Percentiles rank a stretch among this genome's conserved stretches.
phyloP scores from a whole-genome alignment of 176 grass and related monocot species.

The Thalia dealbata region DNA sequence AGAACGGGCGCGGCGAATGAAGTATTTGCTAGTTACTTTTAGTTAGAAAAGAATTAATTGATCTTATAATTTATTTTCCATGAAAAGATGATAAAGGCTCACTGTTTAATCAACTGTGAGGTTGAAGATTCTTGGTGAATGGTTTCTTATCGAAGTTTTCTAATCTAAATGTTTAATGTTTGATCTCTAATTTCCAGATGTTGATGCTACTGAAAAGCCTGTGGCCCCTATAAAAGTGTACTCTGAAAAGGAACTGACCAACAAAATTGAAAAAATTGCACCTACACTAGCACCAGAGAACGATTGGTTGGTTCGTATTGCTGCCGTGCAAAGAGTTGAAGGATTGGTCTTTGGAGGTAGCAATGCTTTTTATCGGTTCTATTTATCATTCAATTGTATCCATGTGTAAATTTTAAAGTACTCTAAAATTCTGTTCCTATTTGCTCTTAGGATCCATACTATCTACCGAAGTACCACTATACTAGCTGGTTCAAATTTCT shows the following conservation, averaged over 20 bases:
- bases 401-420: not conserved
- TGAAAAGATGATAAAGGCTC: not conserved
- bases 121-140: not conserved
- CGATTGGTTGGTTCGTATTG: constrained; percentile 86
- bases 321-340: constrained; percentile 92
- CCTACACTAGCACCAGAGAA: constrained; percentile 86
- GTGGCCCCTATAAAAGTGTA: constrained; percentile 80
- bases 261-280: constrained; percentile 91
- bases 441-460: too few species aligned
- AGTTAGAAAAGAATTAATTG: not conserved
- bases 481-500: too few species aligned
- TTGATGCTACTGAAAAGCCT: constrained; percentile 65
- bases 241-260: constrained; percentile 89
- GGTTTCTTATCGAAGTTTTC: not conserved
- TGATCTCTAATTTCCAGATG: constrained; percentile 51
- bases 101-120: too few species aligned
- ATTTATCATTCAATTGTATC: constrained; percentile 12
- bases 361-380: constrained; percentile 18
- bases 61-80: not conserved
- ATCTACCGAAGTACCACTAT: too few species aligned
- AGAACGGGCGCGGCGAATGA: too few species aligned
- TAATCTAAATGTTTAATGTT: not conserved
- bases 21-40: too few species aligned
- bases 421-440: too few species aligned
- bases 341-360: constrained; percentile 84